Conservation (phyloP, 352 stramenopile genomes). For the Thraustotheca clavata region DNA sequence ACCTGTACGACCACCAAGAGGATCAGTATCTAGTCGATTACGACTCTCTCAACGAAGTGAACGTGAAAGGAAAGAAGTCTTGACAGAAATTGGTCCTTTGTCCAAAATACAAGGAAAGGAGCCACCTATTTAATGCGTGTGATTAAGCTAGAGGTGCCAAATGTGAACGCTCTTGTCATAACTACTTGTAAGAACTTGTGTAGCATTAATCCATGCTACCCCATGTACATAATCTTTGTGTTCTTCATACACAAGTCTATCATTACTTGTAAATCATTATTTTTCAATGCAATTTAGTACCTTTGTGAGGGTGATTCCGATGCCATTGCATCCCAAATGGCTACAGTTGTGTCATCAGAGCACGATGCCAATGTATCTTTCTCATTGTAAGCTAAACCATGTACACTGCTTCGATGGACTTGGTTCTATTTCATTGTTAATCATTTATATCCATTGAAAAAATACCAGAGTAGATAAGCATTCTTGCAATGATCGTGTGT, state of each 20-base stretch:
- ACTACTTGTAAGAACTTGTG: slow-evolving; percentile 27
- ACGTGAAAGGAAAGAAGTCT: too few species aligned
- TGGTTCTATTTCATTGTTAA: not conserved
- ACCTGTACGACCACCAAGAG: not conserved
- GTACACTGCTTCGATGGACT: slow-evolving; percentile 38
- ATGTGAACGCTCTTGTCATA: slow-evolving; percentile 56
- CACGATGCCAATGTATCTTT: slow-evolving; percentile 50
- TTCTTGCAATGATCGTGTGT: slow-evolving; percentile 39
- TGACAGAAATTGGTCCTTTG: not conserved
- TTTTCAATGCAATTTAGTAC: not conserved
- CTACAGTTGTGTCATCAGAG: slow-evolving; percentile 51
- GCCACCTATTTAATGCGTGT: slow-evolving; percentile 12
- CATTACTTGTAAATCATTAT: slow-evolving; percentile 5
- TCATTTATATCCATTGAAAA: not conserved
- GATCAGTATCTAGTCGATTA: too few species aligned
- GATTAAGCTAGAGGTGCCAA: slow-evolving; percentile 26
- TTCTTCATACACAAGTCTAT: slow-evolving; percentile 21
- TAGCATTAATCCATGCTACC: slow-evolving; percentile 37
- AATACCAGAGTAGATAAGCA: slow-evolving; percentile 36
- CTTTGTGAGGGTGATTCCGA: not conserved
- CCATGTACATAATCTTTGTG: slow-evolving; percentile 69
- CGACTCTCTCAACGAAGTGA: too few species aligned
- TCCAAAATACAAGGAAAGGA: not conserved
- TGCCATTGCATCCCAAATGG: slow-evolving; percentile 31
- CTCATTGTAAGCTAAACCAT: slow-evolving; percentile 61